phyloP scores from a whole-genome alignment of 2,329 filamentous ascomycete genomes.

The Stromatinia cepivora region DNA sequence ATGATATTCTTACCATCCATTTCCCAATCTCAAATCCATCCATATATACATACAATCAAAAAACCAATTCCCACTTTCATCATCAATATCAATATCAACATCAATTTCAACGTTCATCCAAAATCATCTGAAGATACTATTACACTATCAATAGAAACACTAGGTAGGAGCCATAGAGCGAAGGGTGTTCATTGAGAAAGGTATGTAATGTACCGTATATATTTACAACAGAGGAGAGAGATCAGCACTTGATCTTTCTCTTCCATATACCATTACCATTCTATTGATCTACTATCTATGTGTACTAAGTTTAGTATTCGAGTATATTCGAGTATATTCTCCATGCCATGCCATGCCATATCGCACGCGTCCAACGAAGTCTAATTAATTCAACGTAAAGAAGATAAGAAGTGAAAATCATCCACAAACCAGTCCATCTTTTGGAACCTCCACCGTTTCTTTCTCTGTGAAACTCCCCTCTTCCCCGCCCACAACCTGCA shows the following conservation, averaged over 20 bases:
- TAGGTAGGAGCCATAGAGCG: too few relatives aligned
- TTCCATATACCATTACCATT: not conserved
- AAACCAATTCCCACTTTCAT: too few relatives aligned
- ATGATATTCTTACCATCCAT: too few relatives aligned
- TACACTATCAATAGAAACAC: too few relatives aligned
- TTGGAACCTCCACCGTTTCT: conserved; percentile 34
- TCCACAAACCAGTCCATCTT: conserved; percentile 36
- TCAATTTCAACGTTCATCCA: too few relatives aligned
- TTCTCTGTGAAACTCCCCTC: conserved; percentile 9
- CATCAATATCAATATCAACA: too few relatives aligned
- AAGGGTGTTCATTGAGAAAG: too few relatives aligned
- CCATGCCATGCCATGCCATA: not conserved
- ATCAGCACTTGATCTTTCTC: not conserved
- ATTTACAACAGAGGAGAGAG: not conserved
- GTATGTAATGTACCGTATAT: too few relatives aligned
- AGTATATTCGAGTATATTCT: not conserved
- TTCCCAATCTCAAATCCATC: too few relatives aligned
- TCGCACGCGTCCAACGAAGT: not conserved
- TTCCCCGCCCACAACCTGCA: not conserved
- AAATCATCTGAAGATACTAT: too few relatives aligned
- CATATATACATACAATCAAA: too few relatives aligned
- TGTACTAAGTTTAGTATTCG: not conserved
- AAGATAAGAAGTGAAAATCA: not conserved
- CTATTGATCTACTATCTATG: not conserved
- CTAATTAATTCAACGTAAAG: not conserved